These are phyloP conservation scores for Sporormia fimetaria DNA, from an alignment of 495 filamentous ascomycete genomes.

Conservation along the genomic window DNA sequence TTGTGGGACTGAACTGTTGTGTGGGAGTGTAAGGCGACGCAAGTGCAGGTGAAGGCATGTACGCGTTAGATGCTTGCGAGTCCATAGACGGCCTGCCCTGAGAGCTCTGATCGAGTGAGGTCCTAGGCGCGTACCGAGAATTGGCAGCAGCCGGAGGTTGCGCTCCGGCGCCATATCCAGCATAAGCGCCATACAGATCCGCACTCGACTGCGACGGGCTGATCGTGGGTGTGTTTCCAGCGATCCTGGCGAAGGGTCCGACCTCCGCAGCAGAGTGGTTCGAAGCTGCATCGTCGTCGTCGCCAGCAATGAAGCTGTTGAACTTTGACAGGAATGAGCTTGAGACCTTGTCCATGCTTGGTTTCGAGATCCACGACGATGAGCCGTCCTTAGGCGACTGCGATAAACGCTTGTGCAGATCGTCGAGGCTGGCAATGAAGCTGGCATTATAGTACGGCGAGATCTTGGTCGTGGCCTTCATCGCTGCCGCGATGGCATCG, in stretches of 20 bases:
- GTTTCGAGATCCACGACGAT: constrained; percentile 76
- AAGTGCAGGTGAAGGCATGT: constrained; percentile 14
- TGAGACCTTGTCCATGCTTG: constrained; percentile 89
- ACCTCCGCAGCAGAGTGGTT: constrained; percentile 49
- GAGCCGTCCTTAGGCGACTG: constrained; percentile 66
- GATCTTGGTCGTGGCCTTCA: constrained; percentile 69
- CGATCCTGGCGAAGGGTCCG: constrained; percentile 72
- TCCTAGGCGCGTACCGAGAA: constrained; percentile 43
- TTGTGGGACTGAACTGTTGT: constrained; percentile 17
- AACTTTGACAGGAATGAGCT: constrained; percentile 79
- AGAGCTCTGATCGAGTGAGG: constrained; percentile 13
- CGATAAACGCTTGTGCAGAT: constrained; percentile 67
- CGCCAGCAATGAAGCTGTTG: constrained; percentile 88
- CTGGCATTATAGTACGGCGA: constrained; percentile 72
- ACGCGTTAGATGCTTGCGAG: constrained; percentile 12
- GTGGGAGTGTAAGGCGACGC: constrained; percentile 17
- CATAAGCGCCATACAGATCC: constrained; percentile 61
- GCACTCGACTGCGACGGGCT: constrained; percentile 67
- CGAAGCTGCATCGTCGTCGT: constrained; percentile 57
- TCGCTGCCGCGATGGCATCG: constrained; percentile 65
- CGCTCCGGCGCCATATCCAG: constrained; percentile 30
- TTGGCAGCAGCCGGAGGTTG: constrained; percentile 32
- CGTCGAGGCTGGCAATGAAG: constrained; percentile 66
- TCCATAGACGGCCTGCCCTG: constrained; percentile 21
- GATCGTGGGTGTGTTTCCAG: constrained; percentile 66